These are phyloP conservation scores for Alloteropsis angusta DNA, from an alignment of 202 grass and related monocot species.

Conservation along the genomic window DNA sequence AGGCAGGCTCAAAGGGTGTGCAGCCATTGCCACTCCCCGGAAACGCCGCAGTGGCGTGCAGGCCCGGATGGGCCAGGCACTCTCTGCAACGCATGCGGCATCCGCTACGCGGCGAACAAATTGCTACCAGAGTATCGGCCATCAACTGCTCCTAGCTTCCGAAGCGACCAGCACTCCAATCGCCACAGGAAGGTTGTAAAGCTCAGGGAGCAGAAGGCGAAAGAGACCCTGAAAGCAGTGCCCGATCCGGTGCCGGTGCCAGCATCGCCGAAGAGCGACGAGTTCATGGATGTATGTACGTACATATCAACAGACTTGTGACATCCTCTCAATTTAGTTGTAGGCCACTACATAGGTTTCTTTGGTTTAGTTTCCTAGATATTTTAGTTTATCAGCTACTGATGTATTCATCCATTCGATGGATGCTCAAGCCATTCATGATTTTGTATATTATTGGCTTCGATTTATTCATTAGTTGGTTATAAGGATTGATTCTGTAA, in stretches of 20 bases:
- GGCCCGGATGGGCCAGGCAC: conserved; percentile 45
- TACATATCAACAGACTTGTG: conserved; percentile 13
- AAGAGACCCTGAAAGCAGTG: background rate
- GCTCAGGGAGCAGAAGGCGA: conserved; percentile 11
- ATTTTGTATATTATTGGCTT: background rate
- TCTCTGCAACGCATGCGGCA: conserved; percentile 72
- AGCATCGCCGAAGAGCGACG: background rate
- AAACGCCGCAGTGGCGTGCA: conserved; percentile 60
- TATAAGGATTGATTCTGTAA: background rate
- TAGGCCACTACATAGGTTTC: background rate
- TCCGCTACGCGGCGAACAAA: conserved; percentile 28
- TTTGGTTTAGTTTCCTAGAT: background rate
- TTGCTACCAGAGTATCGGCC: conserved; percentile 51
- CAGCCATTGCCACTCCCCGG: conserved; percentile 29
- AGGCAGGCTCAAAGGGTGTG: conserved; percentile 10
- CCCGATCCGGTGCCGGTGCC: background rate
- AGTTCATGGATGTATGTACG: conserved; percentile 11
- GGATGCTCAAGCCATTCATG: background rate
- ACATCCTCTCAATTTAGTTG: background rate
- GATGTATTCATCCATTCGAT: background rate
- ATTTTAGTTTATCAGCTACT: background rate
- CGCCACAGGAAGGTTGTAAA: conserved; percentile 40
- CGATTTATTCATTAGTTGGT: background rate
- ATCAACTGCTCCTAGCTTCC: conserved; percentile 37
- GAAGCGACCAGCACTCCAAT: conserved; percentile 37